phyloP scores from a whole-genome alignment of 352 stramenopile species.

The Phytophthora pisi region DNA sequence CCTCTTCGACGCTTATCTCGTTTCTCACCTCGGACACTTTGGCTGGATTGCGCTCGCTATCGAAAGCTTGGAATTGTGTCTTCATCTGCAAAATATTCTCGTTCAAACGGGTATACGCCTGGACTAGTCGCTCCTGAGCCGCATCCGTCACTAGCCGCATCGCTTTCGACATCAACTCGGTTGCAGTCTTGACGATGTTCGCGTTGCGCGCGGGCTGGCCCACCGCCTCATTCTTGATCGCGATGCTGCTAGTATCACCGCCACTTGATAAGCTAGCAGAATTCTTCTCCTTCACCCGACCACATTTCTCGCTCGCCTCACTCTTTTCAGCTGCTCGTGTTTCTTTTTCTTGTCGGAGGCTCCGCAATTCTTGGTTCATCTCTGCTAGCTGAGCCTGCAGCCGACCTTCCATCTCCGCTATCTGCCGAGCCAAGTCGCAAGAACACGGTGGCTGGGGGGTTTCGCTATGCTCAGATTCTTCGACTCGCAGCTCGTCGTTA shows the following conservation, averaged over 20 bases:
- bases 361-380: not conserved
- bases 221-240: not conserved
- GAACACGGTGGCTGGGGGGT: not conserved
- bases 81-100: not conserved
- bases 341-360: not conserved
- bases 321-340: not conserved
- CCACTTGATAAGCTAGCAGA: not conserved
- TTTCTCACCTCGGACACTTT: not conserved
- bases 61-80: no score
- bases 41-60: not conserved
- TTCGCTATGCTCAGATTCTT: not conserved
- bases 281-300: not conserved
- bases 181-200: not conserved
- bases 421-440: not conserved
- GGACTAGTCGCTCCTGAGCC: not conserved
- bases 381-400: not conserved
- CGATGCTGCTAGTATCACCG: not conserved
- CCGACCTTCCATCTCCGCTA: not conserved
- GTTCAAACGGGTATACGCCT: not conserved
- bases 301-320: not conserved
- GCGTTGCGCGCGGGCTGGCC: not conserved
- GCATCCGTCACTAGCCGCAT: not conserved
- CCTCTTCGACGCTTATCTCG: not conserved
- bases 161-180: not conserved
- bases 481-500: not conserved